These are phyloP conservation scores for Umbelopsis ramanniana DNA, from an alignment of 192 early-diverging fungal species.

Conservation along the genomic window DNA sequence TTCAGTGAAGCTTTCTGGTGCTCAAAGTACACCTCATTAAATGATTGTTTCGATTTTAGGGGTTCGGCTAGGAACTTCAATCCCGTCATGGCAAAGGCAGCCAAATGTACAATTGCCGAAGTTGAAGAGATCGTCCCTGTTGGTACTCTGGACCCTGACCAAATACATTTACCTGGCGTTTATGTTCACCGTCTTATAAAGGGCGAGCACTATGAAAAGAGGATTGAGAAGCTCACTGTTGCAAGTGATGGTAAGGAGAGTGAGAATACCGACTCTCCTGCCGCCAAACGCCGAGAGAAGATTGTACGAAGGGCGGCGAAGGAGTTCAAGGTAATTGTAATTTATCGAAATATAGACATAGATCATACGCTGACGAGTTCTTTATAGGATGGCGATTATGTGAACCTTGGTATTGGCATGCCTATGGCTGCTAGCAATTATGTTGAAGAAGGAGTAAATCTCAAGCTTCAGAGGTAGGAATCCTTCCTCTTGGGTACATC, in stretches of 20 bases:
- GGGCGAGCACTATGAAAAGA: conserved; percentile 73
- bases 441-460: conserved; percentile 67
- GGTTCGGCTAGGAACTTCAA: conserved; percentile 80
- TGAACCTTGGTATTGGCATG: conserved; percentile 80
- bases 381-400: conserved; percentile 31
- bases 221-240: conserved; percentile 69
- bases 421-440: conserved; percentile 80
- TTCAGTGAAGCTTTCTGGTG: background rate
- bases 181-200: conserved; percentile 76
- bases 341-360: conserved; percentile 59
- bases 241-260: conserved; percentile 45
- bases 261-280: conserved; percentile 39
- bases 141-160: conserved; percentile 67
- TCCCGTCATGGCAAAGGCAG: conserved; percentile 74
- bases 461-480: conserved; percentile 64
- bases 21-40: no score
- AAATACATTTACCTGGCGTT: conserved; percentile 76
- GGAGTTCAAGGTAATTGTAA: conserved; percentile 62
- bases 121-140: conserved; percentile 80
- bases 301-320: conserved; percentile 78
- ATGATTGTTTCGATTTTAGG: background rate
- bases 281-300: conserved; percentile 55
- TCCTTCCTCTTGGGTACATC: background rate
- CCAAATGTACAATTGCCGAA: conserved; percentile 77
- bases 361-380: conserved; percentile 22